Evolutionary conservation across 2,329 filamentous ascomycete genomes (phyloP).

Genomic region (Pseudogymnoascus sp.): DNA sequence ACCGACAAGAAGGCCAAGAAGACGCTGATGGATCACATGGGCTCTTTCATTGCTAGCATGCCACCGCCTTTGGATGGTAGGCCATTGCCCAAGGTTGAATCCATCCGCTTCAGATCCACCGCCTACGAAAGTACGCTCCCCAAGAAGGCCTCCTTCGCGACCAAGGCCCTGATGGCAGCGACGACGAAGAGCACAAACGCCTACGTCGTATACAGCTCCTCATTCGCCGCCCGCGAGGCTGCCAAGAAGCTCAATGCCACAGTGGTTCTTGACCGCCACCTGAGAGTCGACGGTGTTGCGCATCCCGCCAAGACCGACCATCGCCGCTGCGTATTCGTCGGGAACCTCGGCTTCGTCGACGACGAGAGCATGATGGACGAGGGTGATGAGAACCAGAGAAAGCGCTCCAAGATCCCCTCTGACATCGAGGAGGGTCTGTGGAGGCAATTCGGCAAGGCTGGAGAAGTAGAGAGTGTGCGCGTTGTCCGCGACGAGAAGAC

Average conservation of each 20-base stretch:
- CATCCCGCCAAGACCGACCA: conserved; percentile 78
- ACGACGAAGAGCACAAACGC: conserved; percentile 92
- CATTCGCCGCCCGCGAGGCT: conserved; percentile 66
- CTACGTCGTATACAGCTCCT: conserved; percentile 79
- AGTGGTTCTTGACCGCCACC: conserved; percentile 73
- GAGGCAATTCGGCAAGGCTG: conserved; percentile 67
- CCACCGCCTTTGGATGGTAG: conserved; percentile 37
- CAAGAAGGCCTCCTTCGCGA: conserved; percentile 90
- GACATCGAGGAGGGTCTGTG: conserved; percentile 92
- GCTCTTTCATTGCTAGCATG: conserved; percentile 58
- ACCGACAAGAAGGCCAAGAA: conserved; percentile 75
- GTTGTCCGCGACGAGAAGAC: conserved; percentile 85
- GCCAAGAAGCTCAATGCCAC: conserved; percentile 73
- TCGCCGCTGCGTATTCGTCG: conserved; percentile 87
- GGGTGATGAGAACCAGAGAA: conserved; percentile 60
- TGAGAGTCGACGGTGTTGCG: conserved; percentile 83
- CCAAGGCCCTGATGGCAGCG: conserved; percentile 78
- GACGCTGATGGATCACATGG: conserved; percentile 64
- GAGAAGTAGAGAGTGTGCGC: conserved; percentile 84
- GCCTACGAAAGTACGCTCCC: conserved; percentile 74
- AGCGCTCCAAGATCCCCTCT: conserved; percentile 63
- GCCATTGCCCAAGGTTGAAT: conserved; percentile 66
- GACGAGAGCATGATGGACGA: conserved; percentile 67
- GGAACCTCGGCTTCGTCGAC: conserved; percentile 92
- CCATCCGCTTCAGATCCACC: conserved; percentile 86